Conservation (phyloP, 257 asterid species). For the Jacaranda mimosifolia region DNA sequence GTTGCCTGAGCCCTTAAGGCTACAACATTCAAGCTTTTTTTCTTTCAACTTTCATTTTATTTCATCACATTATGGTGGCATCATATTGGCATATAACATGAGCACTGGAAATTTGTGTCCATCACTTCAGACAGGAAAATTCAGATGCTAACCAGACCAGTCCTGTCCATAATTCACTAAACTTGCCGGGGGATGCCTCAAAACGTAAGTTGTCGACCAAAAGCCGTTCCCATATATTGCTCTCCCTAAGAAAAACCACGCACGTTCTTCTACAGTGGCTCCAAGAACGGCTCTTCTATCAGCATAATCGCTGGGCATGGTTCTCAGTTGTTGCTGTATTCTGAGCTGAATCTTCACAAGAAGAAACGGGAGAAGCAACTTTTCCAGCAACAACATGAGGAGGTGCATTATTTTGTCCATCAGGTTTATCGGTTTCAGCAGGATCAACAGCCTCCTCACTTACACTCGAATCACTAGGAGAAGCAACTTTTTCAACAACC, state of each 20-base stretch:
- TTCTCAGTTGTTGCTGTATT: conserved; percentile 25
- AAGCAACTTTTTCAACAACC: neutral
- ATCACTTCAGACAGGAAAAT: too few species aligned
- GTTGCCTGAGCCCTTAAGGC: conserved; percentile 18
- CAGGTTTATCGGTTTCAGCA: conserved; percentile 22
- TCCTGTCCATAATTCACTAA: too few species aligned
- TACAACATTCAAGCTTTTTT: conserved; percentile 25
- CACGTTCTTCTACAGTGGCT: neutral
- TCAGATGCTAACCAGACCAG: too few species aligned
- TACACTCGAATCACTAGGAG: neutral
- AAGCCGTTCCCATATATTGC: too few species aligned
- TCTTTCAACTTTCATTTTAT: conserved; percentile 10
- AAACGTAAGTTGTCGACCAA: too few species aligned
- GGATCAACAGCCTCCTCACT: conserved; percentile 4
- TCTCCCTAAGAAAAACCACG: neutral
- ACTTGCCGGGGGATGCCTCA: too few species aligned
- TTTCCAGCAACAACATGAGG: conserved; percentile 9
- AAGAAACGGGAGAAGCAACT: conserved; percentile 25
- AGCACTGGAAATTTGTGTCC: too few species aligned
- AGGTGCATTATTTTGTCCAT: conserved; percentile 18
- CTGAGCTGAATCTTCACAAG: conserved; percentile 21
- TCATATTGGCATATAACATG: too few species aligned
- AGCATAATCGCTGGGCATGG: conserved; percentile 19
- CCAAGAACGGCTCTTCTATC: neutral
- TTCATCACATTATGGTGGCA: conserved; percentile 10